Conservation (phyloP, 208 protist genomes). For the Strigomonas culicis region DNA sequence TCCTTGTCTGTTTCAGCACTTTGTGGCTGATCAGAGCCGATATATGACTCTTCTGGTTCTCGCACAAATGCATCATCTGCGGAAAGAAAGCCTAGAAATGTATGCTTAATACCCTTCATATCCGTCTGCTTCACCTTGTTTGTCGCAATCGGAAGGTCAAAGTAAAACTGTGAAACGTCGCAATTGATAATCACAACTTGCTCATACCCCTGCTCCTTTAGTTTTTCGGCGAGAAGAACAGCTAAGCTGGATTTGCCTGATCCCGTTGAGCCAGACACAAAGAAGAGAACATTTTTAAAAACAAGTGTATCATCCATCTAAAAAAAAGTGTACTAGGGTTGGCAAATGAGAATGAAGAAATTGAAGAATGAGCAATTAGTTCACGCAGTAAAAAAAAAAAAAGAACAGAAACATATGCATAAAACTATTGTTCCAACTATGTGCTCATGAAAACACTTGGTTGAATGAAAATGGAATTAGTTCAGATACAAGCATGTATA, state of each 20-base stretch:
- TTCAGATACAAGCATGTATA: too few species aligned
- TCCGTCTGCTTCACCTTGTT: constrained; percentile 78
- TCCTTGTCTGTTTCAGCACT: neutral
- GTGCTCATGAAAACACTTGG: neutral
- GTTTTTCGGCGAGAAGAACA: constrained; percentile 55
- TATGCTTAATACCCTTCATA: constrained; percentile 57
- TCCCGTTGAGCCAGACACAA: constrained; percentile 85
- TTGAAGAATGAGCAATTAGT: too few species aligned
- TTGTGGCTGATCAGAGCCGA: constrained; percentile 8
- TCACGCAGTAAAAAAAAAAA: too few species aligned
- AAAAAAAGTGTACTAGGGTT: too few species aligned
- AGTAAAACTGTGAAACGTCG: constrained; percentile 90
- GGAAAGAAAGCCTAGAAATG: constrained; percentile 69
- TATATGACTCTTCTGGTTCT: constrained; percentile 21
- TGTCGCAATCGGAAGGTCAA: constrained; percentile 77
- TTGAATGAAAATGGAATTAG: too few species aligned
- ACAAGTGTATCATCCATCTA: too few species aligned
- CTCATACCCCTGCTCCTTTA: constrained; percentile 34
- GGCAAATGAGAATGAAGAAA: too few species aligned
- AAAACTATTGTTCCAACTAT: neutral
- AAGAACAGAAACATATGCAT: too few species aligned
- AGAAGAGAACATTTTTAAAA: constrained; percentile 47
- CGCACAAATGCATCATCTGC: constrained; percentile 22
- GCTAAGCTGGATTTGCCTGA: constrained; percentile 79
- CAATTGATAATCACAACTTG: constrained; percentile 83